Evolutionary conservation across 2,329 filamentous ascomycete species (phyloP), one percentile per base, ranked within the genome.

Genomic region (Xylariaceae sp.): DNA sequence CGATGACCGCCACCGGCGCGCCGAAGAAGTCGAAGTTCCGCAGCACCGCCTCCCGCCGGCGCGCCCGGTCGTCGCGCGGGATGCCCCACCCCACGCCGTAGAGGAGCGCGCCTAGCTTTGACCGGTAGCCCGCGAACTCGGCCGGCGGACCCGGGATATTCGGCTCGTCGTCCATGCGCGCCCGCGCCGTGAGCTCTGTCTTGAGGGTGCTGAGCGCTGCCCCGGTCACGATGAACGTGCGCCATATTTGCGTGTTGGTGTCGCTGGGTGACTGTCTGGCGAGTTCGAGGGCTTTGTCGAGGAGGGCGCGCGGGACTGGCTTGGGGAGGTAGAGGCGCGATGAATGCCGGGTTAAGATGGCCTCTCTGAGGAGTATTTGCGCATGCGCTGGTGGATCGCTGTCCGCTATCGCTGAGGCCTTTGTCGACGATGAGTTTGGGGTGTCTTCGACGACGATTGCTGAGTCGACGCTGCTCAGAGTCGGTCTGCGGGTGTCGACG

Each of bases 11-110:
- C 0, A 56, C 57, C 1, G 63, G 60, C 0, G 62, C 62, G 19
- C 62, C 57, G 54, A 63, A 63, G 59, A 63, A 65, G 2, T 61
- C 57, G 42, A 49, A 64, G 42, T 64, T 64, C 2, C 57, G 59
- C 59, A 65, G 40, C 47, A 53, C 45, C 1, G 58, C 62, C 3
- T 31, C 32, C 31, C 50, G 43, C 8, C 52, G 55, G 1, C 45
- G 55, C 42, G 43, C 56, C 6, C 12, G 8, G 50, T 65, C 63
- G 6, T 54, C 58, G 7, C 49, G 58, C 44, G 59, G 32, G 35
- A 65, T 55, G 6, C 51, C 53, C 51, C 48, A 60, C 11, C 59
- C 62, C 27, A 54, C 56, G 32, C 58, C 59, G 53, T 60, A 65
- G 3, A 63, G 3, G n/a, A 37, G 37, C 29, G 32, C 19, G 1